phyloP scores from a whole-genome alignment of 2,329 filamentous ascomycete species.

The Dactylonectria macrodidyma region DNA sequence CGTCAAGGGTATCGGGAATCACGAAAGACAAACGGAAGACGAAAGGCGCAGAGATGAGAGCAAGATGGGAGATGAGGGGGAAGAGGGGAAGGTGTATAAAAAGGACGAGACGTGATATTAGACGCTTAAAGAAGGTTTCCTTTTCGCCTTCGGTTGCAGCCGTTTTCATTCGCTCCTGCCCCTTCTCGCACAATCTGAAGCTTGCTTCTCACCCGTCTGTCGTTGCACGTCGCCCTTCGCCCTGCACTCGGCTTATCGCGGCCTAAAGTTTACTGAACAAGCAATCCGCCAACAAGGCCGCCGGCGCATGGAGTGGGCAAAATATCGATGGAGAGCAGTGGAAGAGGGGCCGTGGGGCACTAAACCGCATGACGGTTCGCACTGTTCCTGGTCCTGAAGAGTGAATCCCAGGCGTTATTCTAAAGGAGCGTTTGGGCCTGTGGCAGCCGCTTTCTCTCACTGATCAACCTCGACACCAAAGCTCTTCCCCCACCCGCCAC shows the following conservation, averaged over 20 bases:
- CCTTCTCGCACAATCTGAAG: constrained; percentile 29
- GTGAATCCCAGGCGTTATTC: background rate
- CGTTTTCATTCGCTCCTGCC: constrained; percentile 4
- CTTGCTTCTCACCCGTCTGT: constrained; percentile 6
- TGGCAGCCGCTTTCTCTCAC: background rate
- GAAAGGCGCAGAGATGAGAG: constrained; percentile 30
- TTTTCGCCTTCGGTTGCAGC: constrained; percentile 22
- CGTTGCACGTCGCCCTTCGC: constrained; percentile 14
- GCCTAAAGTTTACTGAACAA: constrained; percentile 40
- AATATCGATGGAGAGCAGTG: background rate
- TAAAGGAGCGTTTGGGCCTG: background rate
- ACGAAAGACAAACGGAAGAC: constrained; percentile 24
- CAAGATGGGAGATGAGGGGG: constrained; percentile 14
- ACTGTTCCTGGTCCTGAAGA: constrained; percentile 8
- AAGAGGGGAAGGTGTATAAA: constrained; percentile 17
- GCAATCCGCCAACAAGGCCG: constrained; percentile 12
- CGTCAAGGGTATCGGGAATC: constrained; percentile 39
- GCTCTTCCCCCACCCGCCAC: background rate
- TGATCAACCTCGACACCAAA: background rate
- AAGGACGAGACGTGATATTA: background rate
- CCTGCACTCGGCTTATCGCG: constrained; percentile 50
- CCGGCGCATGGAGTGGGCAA: background rate
- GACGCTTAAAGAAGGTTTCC: background rate
- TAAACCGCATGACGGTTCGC: constrained; percentile 45
- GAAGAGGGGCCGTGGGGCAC: constrained; percentile 27